Percentiles rank a stretch among this genome's conserved stretches.
Evolutionary conservation across 305 asterid species (phyloP).

Genomic region (Fraxinus velutina): DNA sequence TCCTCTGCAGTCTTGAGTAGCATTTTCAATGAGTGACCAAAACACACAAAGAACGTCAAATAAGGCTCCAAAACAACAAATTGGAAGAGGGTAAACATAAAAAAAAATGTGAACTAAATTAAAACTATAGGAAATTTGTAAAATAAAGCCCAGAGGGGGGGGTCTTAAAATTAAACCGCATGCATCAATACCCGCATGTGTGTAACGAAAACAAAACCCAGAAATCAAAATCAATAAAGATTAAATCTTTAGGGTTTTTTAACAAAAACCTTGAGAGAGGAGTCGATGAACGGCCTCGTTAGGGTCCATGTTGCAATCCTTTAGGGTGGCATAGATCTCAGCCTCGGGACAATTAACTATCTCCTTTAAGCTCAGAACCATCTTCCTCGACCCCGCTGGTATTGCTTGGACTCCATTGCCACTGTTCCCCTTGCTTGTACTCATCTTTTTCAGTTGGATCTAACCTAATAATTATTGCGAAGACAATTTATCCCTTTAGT

Average conservation of each 20-base stretch:
- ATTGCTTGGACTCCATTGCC: conserved; percentile 45
- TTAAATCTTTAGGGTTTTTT: conserved; percentile 19
- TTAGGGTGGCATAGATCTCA: conserved; percentile 90
- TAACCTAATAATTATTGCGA: conserved; percentile 17
- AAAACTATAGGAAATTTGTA: not conserved
- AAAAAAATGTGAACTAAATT: not conserved
- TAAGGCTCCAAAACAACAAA: not conserved
- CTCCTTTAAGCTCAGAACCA: conserved; percentile 90
- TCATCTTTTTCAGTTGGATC: conserved; percentile 44
- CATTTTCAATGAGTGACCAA: not conserved
- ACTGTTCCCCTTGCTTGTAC: conserved; percentile 40
- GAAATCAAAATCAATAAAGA: not conserved
- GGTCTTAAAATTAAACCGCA: not conserved
- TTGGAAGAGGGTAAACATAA: not conserved
- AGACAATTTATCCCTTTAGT: conserved; percentile 24
- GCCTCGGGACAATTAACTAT: conserved; percentile 72
- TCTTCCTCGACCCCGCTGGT: conserved; percentile 69
- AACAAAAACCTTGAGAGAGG: conserved; percentile 65
- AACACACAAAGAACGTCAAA: not conserved
- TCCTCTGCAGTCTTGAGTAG: not conserved
- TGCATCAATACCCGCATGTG: not conserved
- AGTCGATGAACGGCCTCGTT: conserved; percentile 81
- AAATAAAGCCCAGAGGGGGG: not conserved
- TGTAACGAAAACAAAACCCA: not conserved
- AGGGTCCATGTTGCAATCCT: conserved; percentile 96